These are phyloP conservation scores for Penicillium longicatenatum DNA, from an alignment of 495 filamentous ascomycete species.

Conservation along the genomic window DNA sequence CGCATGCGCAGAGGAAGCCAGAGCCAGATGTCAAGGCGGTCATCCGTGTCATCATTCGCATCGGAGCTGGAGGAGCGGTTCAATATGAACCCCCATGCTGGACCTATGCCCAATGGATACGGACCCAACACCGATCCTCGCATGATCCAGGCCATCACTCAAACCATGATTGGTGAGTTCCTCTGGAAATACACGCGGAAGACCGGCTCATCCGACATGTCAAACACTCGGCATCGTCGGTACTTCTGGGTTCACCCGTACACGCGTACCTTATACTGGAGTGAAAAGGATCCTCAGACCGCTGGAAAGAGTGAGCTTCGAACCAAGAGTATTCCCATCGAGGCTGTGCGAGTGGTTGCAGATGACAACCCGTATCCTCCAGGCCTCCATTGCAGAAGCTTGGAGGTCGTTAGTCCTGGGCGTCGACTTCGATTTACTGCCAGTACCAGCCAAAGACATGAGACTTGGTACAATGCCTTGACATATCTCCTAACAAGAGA, in stretches of 20 bases:
- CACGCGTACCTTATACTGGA: slow-evolving; percentile 96
- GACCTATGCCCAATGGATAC: slow-evolving; percentile 58
- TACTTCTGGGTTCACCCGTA: slow-evolving; percentile 99
- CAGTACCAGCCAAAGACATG: slow-evolving; percentile 87
- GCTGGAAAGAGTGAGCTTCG: slow-evolving; percentile 76
- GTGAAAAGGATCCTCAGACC: slow-evolving; percentile 79
- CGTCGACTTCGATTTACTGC: slow-evolving; percentile 91
- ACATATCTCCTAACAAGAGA: slow-evolving; percentile 88
- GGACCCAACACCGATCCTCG: slow-evolving; percentile 77
- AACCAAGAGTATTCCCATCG: slow-evolving; percentile 93
- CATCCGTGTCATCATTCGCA: slow-evolving; percentile 91
- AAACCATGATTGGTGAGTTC: slow-evolving; percentile 99
- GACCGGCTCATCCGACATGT: slow-evolving; percentile 81
- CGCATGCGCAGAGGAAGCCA: slow-evolving; percentile 42
- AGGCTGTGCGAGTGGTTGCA: slow-evolving; percentile 87
- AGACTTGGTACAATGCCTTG: slow-evolving; percentile 98
- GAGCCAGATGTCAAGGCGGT: slow-evolving; percentile 67
- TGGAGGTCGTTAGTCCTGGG: slow-evolving; percentile 87
- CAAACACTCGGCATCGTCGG: slow-evolving; percentile 82
- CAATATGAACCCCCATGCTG: slow-evolving; percentile 64
- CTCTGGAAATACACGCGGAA: slow-evolving; percentile 98
- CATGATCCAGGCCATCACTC: slow-evolving; percentile 99
- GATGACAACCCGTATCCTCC: slow-evolving; percentile 97
- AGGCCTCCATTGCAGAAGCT: slow-evolving; percentile 88
- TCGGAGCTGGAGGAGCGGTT: slow-evolving; percentile 92